Evolutionary conservation across 2,329 filamentous ascomycete species (phyloP).

Genomic region (Trichoderma asperellum): DNA sequence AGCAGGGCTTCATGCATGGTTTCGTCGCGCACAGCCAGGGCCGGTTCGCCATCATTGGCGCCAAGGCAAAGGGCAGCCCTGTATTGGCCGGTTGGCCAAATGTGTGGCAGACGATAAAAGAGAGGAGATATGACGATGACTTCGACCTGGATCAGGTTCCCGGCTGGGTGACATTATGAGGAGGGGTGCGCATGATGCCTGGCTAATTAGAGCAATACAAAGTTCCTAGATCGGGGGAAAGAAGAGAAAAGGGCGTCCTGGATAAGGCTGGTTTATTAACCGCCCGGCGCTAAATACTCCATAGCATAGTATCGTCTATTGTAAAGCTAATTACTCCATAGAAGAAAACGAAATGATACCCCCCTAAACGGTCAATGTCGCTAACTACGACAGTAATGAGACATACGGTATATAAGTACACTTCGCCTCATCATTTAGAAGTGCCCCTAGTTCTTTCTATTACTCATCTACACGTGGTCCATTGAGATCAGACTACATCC

Average conservation of each 20-base stretch:
- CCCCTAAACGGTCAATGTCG: constrained; percentile 19
- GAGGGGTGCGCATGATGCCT: not conserved
- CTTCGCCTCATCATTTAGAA: not conserved
- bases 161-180: constrained; percentile 67
- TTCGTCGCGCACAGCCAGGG: constrained; percentile 78
- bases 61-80: constrained; percentile 66
- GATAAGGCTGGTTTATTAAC: not conserved
- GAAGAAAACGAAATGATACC: constrained; percentile 25
- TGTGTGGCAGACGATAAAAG: constrained; percentile 69
- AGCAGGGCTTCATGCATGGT: constrained; percentile 80
- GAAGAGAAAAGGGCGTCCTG: not conserved
- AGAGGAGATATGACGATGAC: constrained; percentile 62
- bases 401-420: not conserved
- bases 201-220: constrained; percentile 15
- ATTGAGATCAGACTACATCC: not conserved
- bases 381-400: constrained; percentile 4
- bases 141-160: constrained; percentile 68
- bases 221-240: not conserved
- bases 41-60: constrained; percentile 81
- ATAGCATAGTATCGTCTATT: constrained; percentile 8
- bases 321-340: constrained; percentile 15
- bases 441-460: not conserved
- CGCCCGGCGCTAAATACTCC: constrained; percentile 8
- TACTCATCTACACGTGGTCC: not conserved
- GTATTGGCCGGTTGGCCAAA: constrained; percentile 75